Conservation (phyloP, 805 yeast species). For the Kluyveromyces starmeri region DNA sequence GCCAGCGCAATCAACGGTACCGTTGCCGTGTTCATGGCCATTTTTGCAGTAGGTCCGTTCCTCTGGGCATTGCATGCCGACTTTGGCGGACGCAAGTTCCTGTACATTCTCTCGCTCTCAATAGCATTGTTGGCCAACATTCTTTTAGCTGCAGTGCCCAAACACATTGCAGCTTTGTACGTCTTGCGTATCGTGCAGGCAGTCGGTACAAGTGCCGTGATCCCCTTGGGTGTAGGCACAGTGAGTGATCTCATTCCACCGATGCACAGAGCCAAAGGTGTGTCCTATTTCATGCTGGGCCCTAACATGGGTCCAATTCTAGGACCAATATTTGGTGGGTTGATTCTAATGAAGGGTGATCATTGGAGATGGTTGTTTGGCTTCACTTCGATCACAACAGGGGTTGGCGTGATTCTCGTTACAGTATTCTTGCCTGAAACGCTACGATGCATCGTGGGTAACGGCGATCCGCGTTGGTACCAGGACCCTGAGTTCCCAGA, state of each 20-base stretch:
- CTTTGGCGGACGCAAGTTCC: constrained; percentile 54
- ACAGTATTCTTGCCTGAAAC: constrained; percentile 72
- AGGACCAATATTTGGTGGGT: constrained; percentile 81
- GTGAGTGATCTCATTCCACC: constrained; percentile 67
- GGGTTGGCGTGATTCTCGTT: constrained; percentile 42
- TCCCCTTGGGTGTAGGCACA: constrained; percentile 87
- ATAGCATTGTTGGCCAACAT: constrained; percentile 55
- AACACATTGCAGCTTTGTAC: constrained; percentile 61
- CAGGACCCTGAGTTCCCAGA: constrained; percentile 3
- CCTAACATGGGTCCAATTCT: constrained; percentile 80
- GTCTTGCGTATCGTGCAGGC: constrained; percentile 65
- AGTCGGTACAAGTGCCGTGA: constrained; percentile 80
- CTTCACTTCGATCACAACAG: constrained; percentile 62
- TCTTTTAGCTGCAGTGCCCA: constrained; percentile 51
- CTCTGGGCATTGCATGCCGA: constrained; percentile 51
- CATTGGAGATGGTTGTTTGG: constrained; percentile 81
- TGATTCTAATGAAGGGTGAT: constrained; percentile 59
- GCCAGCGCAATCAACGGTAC: constrained; percentile 43
- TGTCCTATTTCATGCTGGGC: constrained; percentile 80
- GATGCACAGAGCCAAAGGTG: constrained; percentile 65
- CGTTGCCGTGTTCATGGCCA: constrained; percentile 48
- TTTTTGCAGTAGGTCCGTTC: constrained; percentile 47
- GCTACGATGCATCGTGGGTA: constrained; percentile 50
- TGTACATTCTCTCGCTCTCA: constrained; percentile 47
- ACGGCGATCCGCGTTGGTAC: constrained; percentile 34